Conservation (phyloP, 164 flowering plant genomes). For the Vitis vinifera region DNA sequence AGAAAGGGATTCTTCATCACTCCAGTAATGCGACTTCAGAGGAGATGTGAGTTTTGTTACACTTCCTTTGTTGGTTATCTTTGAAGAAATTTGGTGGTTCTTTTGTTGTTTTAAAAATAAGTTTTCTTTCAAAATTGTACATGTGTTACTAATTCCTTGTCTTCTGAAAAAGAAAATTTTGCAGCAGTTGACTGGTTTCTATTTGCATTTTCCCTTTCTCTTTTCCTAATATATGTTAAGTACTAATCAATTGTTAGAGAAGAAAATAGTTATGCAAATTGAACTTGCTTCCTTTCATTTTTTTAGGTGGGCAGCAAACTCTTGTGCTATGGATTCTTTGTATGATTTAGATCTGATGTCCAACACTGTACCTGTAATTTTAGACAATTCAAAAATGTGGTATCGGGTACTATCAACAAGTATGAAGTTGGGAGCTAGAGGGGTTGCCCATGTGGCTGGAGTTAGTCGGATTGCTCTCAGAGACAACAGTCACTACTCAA, state of each 20-base stretch:
- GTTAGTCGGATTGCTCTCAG: slow-evolving; percentile 61
- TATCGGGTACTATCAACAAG: slow-evolving; percentile 63
- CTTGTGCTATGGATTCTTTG: slow-evolving; percentile 86
- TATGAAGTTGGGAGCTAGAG: slow-evolving; percentile 85
- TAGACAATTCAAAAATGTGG: slow-evolving; percentile 89
- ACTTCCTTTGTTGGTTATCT: not conserved
- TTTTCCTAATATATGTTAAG: not conserved
- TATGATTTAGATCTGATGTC: slow-evolving; percentile 88
- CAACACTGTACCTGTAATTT: slow-evolving; percentile 77
- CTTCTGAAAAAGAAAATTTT: not conserved
- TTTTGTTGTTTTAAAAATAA: not conserved
- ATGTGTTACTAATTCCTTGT: not conserved
- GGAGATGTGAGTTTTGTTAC: slow-evolving; percentile 50
- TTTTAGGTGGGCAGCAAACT: slow-evolving; percentile 76
- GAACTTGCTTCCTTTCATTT: slow-evolving; percentile 19
- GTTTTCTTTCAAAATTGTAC: not conserved
- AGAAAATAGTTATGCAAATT: slow-evolving; percentile 7
- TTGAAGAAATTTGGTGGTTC: not conserved
- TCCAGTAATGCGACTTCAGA: slow-evolving; percentile 49
- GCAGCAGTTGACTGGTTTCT: not conserved
- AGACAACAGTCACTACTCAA: slow-evolving; percentile 52
- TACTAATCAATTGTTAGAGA: not conserved
- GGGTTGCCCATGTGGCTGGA: slow-evolving; percentile 75
- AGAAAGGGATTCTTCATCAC: slow-evolving; percentile 80
- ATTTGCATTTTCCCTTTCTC: not conserved